Evolutionary conservation across 129 eudicot species (phyloP).

Genomic region (Gnaphalium uliginosum): DNA sequence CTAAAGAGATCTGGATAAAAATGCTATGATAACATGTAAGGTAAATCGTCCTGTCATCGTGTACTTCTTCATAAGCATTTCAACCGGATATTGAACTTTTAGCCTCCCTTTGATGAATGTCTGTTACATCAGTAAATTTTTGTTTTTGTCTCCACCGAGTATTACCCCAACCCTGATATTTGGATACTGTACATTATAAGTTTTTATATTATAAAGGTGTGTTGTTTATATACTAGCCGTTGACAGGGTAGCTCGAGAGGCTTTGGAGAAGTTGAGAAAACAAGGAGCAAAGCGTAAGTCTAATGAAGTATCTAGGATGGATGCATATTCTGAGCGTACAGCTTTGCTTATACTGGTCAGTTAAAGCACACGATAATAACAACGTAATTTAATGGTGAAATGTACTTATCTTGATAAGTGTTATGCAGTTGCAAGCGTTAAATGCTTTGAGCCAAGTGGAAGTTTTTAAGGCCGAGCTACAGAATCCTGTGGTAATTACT

Average conservation of each 20-base stretch:
- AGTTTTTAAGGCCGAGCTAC: constrained; percentile 42
- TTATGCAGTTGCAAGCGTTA: constrained; percentile 71
- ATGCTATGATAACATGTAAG: background rate
- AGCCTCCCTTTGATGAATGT: background rate
- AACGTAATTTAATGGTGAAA: background rate
- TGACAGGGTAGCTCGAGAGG: constrained; percentile 58
- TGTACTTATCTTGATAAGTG: constrained; percentile 18
- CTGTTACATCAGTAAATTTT: background rate
- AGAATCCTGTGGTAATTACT: constrained; percentile 47
- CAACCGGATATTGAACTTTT: background rate
- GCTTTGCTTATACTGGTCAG: constrained; percentile 71
- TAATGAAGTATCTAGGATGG: constrained; percentile 35
- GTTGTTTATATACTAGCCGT: constrained; percentile 2
- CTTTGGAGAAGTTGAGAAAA: constrained; percentile 40
- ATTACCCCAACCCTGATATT: background rate
- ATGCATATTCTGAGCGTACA: constrained; percentile 36
- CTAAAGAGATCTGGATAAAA: background rate
- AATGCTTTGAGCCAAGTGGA: constrained; percentile 60
- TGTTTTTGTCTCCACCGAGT: background rate
- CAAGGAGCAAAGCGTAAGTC: constrained; percentile 37
- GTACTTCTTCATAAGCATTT: background rate
- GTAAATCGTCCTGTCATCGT: background rate
- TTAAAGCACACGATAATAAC: constrained; percentile 3
- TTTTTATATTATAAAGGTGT: background rate
- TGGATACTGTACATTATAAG: background rate